Evolutionary conservation across 306 rosid species (phyloP).

Genomic region (Heteromeles arbutifolia): DNA sequence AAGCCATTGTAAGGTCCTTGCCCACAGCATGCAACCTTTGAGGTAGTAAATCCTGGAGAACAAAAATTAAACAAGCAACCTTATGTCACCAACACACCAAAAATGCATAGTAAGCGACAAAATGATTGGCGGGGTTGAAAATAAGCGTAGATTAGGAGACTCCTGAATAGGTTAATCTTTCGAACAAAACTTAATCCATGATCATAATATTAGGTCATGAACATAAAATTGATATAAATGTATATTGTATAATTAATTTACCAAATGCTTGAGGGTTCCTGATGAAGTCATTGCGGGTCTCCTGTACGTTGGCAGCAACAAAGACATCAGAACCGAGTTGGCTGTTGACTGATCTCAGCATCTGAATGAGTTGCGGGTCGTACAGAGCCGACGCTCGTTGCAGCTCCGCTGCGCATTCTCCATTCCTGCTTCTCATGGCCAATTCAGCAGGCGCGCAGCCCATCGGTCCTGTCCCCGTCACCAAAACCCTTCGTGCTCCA

Average conservation of each 20-base stretch:
- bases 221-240: neutral
- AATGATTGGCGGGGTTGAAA: neutral
- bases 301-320: constrained; percentile 46
- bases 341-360: constrained; percentile 34
- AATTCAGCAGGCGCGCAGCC: constrained; percentile 89
- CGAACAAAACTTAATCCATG: neutral
- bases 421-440: constrained; percentile 46
- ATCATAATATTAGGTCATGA: neutral
- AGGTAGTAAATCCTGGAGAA: constrained; percentile 51
- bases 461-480: constrained; percentile 86
- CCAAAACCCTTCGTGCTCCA: constrained; percentile 70
- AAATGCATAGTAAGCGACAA: neutral
- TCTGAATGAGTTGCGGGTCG: constrained; percentile 58
- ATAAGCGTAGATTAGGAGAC: neutral
- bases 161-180: neutral
- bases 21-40: constrained; percentile 76
- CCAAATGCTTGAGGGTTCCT: constrained; percentile 43
- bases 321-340: constrained; percentile 54
- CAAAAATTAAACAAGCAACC: neutral
- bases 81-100: neutral
- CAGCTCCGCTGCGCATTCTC: constrained; percentile 46
- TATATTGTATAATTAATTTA: constrained; percentile 5
- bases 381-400: constrained; percentile 50
- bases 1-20: constrained; percentile 72
- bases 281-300: constrained; percentile 36